phyloP scores from a whole-genome alignment of 2,329 filamentous ascomycete genomes.

The Cercospora canescens region DNA sequence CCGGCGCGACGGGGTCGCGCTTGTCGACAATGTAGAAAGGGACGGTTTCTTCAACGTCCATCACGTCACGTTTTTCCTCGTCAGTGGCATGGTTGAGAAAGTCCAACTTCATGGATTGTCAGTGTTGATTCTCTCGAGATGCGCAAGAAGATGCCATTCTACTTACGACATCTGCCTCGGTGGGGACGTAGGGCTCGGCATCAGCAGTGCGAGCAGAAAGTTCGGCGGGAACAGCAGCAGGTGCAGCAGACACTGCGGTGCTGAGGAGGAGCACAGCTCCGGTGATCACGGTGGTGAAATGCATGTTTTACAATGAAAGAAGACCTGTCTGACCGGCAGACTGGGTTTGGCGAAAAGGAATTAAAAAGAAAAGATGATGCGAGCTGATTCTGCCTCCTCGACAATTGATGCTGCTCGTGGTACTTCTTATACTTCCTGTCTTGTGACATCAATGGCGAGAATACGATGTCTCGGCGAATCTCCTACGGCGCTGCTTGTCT shows the following conservation, averaged over 20 bases:
- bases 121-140: neutral
- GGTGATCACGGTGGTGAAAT: neutral
- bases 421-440: neutral
- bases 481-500: neutral
- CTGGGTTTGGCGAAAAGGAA: neutral
- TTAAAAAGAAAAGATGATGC: neutral
- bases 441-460: neutral
- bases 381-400: neutral
- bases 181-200: neutral
- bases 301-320: neutral
- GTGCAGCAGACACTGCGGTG: neutral
- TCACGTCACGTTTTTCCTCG: neutral
- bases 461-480: neutral
- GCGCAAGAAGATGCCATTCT: neutral
- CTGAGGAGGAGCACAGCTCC: neutral
- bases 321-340: neutral
- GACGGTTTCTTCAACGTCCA: neutral
- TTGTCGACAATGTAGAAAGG: neutral
- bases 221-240: neutral
- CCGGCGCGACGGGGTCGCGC: neutral
- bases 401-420: neutral
- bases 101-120: neutral
- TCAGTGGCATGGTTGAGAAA: neutral
- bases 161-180: neutral
- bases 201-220: neutral